Evolutionary conservation across 495 filamentous ascomycete genomes (phyloP), one percentile per base, ranked within the genome.

Genomic region (Astrothelium subdiscretum): DNA sequence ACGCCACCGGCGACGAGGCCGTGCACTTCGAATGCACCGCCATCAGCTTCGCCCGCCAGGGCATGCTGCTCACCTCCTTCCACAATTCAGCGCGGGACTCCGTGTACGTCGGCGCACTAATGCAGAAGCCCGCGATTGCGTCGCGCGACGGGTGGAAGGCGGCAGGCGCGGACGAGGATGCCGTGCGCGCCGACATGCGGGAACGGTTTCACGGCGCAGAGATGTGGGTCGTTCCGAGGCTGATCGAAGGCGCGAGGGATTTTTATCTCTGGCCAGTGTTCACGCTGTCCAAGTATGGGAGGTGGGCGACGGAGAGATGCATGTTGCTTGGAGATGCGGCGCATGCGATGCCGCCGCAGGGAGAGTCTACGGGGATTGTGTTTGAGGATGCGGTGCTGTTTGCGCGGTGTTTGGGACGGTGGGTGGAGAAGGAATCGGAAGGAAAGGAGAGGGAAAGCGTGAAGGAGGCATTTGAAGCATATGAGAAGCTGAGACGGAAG

Each of bases 321-420:
- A 75, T 85, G 58, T 62, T 85, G 15, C 66, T 85, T 5, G 82
- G 81, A 11, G 82, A 85, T 71, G 77, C 81, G 44, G 81, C 81
- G n/a, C 82, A 85, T 71, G 84, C 82, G 70, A 85, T 85, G 83
- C 82, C 83, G 0, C 83, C 83, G 3, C 80, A 82, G 26, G 83
- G 83, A 48, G 83, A 86, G 69, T 79, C 77, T 18, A 83, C 81
- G 6, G 80, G 82, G 13, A 80, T 84, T 62, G 83, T 83, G 1
- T 76, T 86, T 15, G 83, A 85, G 66, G 83, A 85, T 70, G 78
- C 76, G 3, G 81, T 85, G 35, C 71, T 85, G 11, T 78, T 85
- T 65, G 75, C 79, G 35, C 15, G 78, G 12, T 74, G 80, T 35
- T 64, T 73, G 24, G 63, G 63, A 3, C 51, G 71, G 18, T 73